Percentiles rank a stretch among this genome's conserved stretches.
These are phyloP conservation scores for Jacaranda copaia DNA, from an alignment of 257 asterid species.

Conservation along the genomic window DNA sequence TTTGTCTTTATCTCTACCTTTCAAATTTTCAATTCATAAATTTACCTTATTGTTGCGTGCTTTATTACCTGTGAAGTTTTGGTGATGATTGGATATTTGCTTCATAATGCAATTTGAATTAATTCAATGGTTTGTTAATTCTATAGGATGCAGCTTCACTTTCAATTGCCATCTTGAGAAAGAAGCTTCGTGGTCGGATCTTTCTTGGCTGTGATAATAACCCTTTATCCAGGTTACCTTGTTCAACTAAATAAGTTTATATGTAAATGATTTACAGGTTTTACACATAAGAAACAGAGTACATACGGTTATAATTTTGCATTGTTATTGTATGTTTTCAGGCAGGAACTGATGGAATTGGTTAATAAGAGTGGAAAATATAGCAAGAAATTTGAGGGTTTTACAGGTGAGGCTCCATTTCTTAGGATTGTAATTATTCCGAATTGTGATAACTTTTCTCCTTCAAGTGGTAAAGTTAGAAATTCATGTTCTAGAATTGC, in stretches of 20 bases:
- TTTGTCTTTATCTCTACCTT: not conserved
- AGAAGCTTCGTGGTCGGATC: slow-evolving; percentile 54
- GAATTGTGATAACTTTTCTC: not conserved
- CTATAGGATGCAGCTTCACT: slow-evolving; percentile 81
- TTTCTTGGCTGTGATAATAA: slow-evolving; percentile 80
- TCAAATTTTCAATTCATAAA: not conserved
- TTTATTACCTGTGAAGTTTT: not conserved
- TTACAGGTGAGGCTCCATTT: slow-evolving; percentile 55
- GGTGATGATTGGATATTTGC: not conserved
- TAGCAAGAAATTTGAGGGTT: slow-evolving; percentile 56
- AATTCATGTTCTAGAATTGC: not conserved
- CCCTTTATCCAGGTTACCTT: slow-evolving; percentile 66
- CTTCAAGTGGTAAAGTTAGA: not conserved
- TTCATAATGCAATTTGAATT: not conserved
- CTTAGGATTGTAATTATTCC: not conserved
- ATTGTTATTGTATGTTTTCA: slow-evolving; percentile 12
- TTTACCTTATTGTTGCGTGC: not conserved
- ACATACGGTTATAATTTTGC: not conserved
- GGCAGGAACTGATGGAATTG: slow-evolving; percentile 76
- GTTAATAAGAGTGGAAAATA: slow-evolving; percentile 69
- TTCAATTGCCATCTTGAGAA: slow-evolving; percentile 57
- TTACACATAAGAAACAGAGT: not conserved
- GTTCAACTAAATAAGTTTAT: not conserved
- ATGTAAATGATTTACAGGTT: not conserved
- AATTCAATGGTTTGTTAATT: slow-evolving; percentile 4